Conservation (phyloP, 176 grass and related monocot species). For the Musa beccarii region DNA sequence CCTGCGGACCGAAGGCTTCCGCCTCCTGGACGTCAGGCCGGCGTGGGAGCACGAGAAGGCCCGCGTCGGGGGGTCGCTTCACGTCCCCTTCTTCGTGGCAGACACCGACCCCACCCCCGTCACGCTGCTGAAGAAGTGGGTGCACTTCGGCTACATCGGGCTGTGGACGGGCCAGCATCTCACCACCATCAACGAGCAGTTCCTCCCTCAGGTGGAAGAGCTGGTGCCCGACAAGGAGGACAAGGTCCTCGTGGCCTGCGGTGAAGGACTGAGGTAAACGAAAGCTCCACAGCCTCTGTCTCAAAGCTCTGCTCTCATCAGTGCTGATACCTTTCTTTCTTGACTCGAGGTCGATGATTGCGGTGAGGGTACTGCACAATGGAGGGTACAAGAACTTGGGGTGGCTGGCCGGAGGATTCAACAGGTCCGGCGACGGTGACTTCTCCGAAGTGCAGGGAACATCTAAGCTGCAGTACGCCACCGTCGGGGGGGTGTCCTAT, state of each 20-base stretch:
- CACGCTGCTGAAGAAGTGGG: slow-evolving; percentile 93
- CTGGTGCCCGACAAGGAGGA: slow-evolving; percentile 41
- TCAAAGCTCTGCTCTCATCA: neutral
- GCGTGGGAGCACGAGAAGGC: slow-evolving; percentile 71
- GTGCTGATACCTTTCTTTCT: neutral
- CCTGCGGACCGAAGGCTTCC: slow-evolving; percentile 46
- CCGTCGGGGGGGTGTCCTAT: slow-evolving; percentile 65
- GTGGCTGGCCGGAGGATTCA: slow-evolving; percentile 86
- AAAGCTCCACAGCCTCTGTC: neutral
- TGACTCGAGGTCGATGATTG: slow-evolving; percentile 66
- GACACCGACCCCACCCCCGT: slow-evolving; percentile 47
- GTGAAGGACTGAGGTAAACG: slow-evolving; percentile 74
- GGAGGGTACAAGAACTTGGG: slow-evolving; percentile 72
- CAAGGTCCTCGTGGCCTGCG: slow-evolving; percentile 76
- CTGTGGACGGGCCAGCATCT: slow-evolving; percentile 76
- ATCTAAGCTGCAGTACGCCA: slow-evolving; percentile 77
- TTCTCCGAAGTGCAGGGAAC: slow-evolving; percentile 53
- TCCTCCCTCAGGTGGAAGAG: slow-evolving; percentile 48
- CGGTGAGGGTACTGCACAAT: slow-evolving; percentile 60
- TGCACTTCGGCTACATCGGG: slow-evolving; percentile 85
- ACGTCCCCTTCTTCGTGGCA: slow-evolving; percentile 58
- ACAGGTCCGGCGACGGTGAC: slow-evolving; percentile 48
- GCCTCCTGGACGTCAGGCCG: slow-evolving; percentile 66
- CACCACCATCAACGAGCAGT: slow-evolving; percentile 67
- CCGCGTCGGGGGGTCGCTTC: slow-evolving; percentile 41